Percentiles rank a stretch among this genome's conserved stretches.
Conservation (phyloP, 257 asterid species). For the Eustoma russellianum region DNA sequence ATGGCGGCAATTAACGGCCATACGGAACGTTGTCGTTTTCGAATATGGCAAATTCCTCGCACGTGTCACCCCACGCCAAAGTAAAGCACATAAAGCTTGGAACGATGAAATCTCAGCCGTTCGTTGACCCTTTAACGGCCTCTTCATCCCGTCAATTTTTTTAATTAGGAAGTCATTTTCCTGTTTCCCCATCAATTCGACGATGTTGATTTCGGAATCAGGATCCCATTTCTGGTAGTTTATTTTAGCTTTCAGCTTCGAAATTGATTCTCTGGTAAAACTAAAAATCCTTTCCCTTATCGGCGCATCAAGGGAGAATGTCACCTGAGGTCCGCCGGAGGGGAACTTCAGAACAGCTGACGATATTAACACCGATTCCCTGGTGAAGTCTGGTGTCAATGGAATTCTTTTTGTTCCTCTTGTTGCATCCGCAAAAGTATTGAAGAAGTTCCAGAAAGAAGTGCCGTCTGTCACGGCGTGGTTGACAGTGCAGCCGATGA, state of each 20-base stretch:
- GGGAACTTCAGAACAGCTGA: slow-evolving; percentile 44
- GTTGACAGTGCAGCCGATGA: slow-evolving; percentile 56
- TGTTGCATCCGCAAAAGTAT: slow-evolving; percentile 46
- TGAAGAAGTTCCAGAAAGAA: slow-evolving; percentile 58
- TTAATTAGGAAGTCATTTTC: slow-evolving; percentile 12
- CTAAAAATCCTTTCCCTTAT: slow-evolving; percentile 58
- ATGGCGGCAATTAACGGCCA: slow-evolving; percentile 26
- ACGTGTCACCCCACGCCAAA: slow-evolving; percentile 39
- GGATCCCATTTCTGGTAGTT: slow-evolving; percentile 25
- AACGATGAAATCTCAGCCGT: slow-evolving; percentile 34
- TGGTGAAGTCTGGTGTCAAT: slow-evolving; percentile 45
- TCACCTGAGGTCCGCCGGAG: slow-evolving; percentile 46
- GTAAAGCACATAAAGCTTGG: slow-evolving; percentile 28
- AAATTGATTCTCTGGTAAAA: slow-evolving; percentile 52
- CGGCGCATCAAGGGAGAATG: slow-evolving; percentile 42
- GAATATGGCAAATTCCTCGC: slow-evolving; percentile 21
- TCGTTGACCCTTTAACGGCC: slow-evolving; percentile 26
- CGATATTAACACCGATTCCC: slow-evolving; percentile 50
- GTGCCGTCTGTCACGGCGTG: slow-evolving; percentile 66
- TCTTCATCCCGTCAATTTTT: slow-evolving; percentile 10
- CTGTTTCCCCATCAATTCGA: slow-evolving; percentile 12
- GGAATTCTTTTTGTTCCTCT: slow-evolving; percentile 36
- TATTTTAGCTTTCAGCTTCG: slow-evolving; percentile 36
- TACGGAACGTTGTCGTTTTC: slow-evolving; percentile 25
- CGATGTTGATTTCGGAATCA: not conserved